Evolutionary conservation across 768 basidiomycete species (phyloP).

Genomic region (Termitomyces heimii): DNA sequence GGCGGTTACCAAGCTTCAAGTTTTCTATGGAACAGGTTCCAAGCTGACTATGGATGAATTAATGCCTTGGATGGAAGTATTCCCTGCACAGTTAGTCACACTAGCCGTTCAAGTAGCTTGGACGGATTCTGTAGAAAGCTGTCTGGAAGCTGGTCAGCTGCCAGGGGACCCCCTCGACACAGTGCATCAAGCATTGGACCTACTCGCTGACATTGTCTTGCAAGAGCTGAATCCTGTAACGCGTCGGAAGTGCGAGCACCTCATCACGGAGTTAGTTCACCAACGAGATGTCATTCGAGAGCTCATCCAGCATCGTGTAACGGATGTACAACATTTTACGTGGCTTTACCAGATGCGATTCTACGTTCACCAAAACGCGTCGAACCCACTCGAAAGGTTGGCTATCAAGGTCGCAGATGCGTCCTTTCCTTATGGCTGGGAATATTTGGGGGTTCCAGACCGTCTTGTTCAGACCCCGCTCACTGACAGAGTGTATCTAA

Average conservation of each 20-base stretch:
- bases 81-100: conserved; percentile 94
- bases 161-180: conserved; percentile 69
- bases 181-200: conserved; percentile 78
- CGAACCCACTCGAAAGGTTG: conserved; percentile 77
- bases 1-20: conserved; percentile 73
- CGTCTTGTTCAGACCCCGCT: conserved; percentile 96
- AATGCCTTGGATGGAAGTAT: conserved; percentile 88
- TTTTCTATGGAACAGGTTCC: conserved; percentile 68
- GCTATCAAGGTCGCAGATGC: conserved; percentile 86
- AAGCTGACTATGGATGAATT: conserved; percentile 61
- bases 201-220: conserved; percentile 95
- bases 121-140: conserved; percentile 78
- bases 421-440: conserved; percentile 95
- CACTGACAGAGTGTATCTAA: conserved; percentile 95
- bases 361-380: conserved; percentile 70
- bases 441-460: conserved; percentile 96
- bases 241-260: conserved; percentile 97
- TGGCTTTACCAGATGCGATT: conserved; percentile 99
- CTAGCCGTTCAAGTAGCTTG: conserved; percentile 94
- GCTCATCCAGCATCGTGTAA: conserved; percentile 60
- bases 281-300: conserved; percentile 91
- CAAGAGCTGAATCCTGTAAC: conserved; percentile 85
- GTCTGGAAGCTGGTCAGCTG: conserved; percentile 48
- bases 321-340: conserved; percentile 68
- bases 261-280: conserved; percentile 98